Base-by-base conservation (phyloP, 257 asterid species). In the Nemophila menziesii region DNA sequence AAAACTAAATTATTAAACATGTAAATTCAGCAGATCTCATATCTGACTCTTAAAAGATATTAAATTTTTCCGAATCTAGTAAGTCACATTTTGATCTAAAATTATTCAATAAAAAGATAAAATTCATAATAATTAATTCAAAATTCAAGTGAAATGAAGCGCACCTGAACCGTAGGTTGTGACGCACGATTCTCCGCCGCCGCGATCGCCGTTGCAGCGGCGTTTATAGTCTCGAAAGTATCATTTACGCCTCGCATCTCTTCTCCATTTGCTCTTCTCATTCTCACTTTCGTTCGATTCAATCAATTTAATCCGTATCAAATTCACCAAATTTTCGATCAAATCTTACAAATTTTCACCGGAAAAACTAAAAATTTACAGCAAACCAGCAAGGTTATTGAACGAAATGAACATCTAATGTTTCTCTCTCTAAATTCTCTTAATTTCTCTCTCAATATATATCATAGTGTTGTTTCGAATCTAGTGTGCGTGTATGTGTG, bases 131-230 rank as follows among this genome's bases (percentile, higher is more conserved):
- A 5, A 19, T 8, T 19, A 1, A 41, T 7, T 17, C 22, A 0
- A 41, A n/a, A 10, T 17, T 18, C 13, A 41, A 41, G 23, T 8
- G 22, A 41, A 41, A 41, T 41, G 26, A 41, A 41, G 24, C 46
- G 9, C 36, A 41, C 46, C 46, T 41, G 46, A 6, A 22, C 11
- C n/a, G 46, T 2, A 8, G 46, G 15, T 41, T 18, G 46, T 1
- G 23, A 15, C 1, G 5, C 24, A 15, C 46, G 23, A 19, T 41
- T 41, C 46, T 41, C 46, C 12, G 46, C 46, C 13, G 46, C 26
- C 13, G 26, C 46, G 23, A 41, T 41, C 12, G 46, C 46, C 10
- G 46, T 41, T 7, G 46, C 46, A 4, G 26, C 46, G 7, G 46
- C 46, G 15, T 41, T 41, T 18, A 41, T 18, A 10, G 46, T 19